A percentile compares a stretch with the other conserved stretches of the same genome.
Evolutionary conservation across 345 rosid species (phyloP).

Genomic region (Jatropha curcas): DNA sequence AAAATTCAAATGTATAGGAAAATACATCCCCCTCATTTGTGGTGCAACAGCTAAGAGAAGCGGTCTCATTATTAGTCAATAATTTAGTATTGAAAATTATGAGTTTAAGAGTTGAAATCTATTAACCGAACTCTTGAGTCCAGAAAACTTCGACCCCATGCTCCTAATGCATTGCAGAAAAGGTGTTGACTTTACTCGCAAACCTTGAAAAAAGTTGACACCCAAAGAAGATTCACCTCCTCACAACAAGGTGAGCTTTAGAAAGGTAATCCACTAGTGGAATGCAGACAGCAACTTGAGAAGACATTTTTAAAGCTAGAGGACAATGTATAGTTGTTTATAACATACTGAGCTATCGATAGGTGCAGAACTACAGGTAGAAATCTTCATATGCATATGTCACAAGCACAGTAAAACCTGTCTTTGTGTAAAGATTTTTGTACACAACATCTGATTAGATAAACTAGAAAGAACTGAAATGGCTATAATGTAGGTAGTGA

Average conservation of each 20-base stretch:
- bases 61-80: not conserved
- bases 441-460: conserved; percentile 2
- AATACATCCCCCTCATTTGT: not conserved
- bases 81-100: not conserved
- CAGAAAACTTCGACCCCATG: not conserved
- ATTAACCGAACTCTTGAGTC: not conserved
- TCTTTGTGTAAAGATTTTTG: not conserved
- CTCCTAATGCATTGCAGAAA: not conserved
- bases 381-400: not conserved
- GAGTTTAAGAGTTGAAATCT: not conserved
- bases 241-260: not conserved
- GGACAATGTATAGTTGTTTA: not conserved
- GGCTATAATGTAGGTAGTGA: not conserved
- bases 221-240: not conserved
- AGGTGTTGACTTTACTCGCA: not conserved
- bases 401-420: not conserved
- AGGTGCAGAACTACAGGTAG: not conserved
- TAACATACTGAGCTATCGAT: not conserved
- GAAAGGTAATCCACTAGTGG: not conserved
- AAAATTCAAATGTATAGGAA: not conserved
- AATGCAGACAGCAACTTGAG: not conserved
- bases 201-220: not conserved
- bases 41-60: not conserved
- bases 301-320: conserved; percentile 2
- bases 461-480: conserved; percentile 1